Base-by-base conservation (phyloP, 139 green algal genomes). In the Micractinium conductrix region DNA sequence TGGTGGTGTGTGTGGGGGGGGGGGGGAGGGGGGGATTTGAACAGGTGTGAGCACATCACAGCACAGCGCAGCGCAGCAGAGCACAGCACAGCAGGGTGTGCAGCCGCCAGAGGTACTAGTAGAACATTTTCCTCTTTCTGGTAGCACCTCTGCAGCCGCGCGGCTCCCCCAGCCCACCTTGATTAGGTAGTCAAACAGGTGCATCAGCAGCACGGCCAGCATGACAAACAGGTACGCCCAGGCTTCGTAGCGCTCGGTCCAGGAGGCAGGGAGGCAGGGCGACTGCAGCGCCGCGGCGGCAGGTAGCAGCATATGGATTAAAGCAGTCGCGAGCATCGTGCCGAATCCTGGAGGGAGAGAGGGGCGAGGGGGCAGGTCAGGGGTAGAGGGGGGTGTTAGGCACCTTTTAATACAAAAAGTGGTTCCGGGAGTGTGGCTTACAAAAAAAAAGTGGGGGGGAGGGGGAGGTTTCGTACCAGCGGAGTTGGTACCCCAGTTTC, bases 221-320 rank as follows among this genome's bases (percentile, higher is more conserved):
- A 70, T 73, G 22, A 85, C 42, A 44, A 88, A 87, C 8, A 91
- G n/a, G 44, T 55, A 84, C 12, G 76, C 80, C 84, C 84, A 93
- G 1, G 89, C 80, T n/a, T 86, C 86, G 60, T 90, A 88, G 9
- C 42, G 35, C 2, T 82, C 50, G 26, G 7, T 65, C 69, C 74
- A 85, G 14, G 42, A 78, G 26, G 67, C 28, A 12, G 85, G 58
- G 40, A 93, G 69, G 79, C 87, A 91, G 28, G 79, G 48, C 48
- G 69, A 83, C 19, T 4, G 40, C 7, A 93, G 67, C 0, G 84
- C 38, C 35, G 74, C 63, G 0, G 70, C 33, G 0, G 81, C 81
- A 0, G 81, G 72, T 19, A 53, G 55, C 3, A 67, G 30, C 71
- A 81, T 86, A 72, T 86, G 81, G 43, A 86, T 81, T n/a, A 81